Conservation (phyloP, 176 grass and related monocot species). For the bread wheat (Triticum aestivum) region IWGSC_CS_RefSeq_v2.1 NC_057798.1:784710163-784710662, state of each 20-base stretch:
- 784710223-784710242: not conserved
- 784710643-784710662: not conserved
- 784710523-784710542: not conserved
- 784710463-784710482: too few species aligned
- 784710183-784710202: constrained; percentile 37
- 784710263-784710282: not conserved
- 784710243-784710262: not conserved
- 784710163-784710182: constrained; percentile 5
- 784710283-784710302: not conserved
- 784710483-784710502: not conserved
- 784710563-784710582: not conserved
- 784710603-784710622: not conserved
- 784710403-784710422: not conserved
- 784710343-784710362: not conserved
- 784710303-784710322: not conserved
- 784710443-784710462: not conserved
- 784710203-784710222: not conserved
- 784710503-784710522: not conserved
- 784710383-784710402: not conserved
- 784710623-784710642: not conserved
- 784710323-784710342: not conserved
- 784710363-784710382: not conserved
- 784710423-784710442: not conserved
- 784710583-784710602: not conserved
- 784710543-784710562: not conserved